A percentile compares a stretch with the other conserved stretches of the same genome.
These are phyloP conservation scores for Stachybotrys elegans DNA, from an alignment of 2,329 filamentous ascomycete genomes.

Conservation along the genomic window DNA sequence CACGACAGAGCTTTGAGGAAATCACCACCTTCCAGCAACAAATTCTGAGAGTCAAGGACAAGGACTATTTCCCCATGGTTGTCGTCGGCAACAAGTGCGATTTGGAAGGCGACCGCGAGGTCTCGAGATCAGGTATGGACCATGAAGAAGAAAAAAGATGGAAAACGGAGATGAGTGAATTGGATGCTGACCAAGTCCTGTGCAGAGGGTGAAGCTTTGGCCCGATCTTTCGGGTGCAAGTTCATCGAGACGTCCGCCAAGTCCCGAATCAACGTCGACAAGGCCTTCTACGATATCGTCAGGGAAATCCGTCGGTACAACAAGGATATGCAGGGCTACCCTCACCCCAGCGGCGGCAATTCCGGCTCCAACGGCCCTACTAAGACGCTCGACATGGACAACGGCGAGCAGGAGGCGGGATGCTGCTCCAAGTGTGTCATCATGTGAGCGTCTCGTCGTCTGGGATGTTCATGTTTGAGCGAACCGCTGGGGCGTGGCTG, in stretches of 20 bases:
- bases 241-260: constrained; percentile 99
- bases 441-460: constrained; percentile 61
- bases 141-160: too few species aligned
- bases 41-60: constrained; percentile 97
- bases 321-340: constrained; percentile 92
- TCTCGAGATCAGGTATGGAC: constrained; percentile 81
- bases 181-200: too few species aligned
- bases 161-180: too few species aligned
- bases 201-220: constrained; percentile 83
- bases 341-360: constrained; percentile 61
- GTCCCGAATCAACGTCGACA: constrained; percentile 96
- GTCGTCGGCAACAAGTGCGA: constrained; percentile 99
- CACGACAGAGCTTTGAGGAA: constrained; percentile 95
- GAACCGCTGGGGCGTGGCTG: too few species aligned
- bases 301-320: constrained; percentile 97
- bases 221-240: constrained; percentile 86
- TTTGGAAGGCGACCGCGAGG: constrained; percentile 87
- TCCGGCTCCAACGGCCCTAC: constrained; percentile 56
- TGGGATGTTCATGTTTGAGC: too few species aligned
- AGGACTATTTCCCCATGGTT: constrained; percentile 99
- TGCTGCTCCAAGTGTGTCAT: constrained; percentile 85
- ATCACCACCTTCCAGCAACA: constrained; percentile 99
- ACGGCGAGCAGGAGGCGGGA: constrained; percentile 61
- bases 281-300: constrained; percentile 97
- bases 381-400: constrained; percentile 76